phyloP scores from a whole-genome alignment of 257 asterid genomes.

The Petrea volubilis region DNA sequence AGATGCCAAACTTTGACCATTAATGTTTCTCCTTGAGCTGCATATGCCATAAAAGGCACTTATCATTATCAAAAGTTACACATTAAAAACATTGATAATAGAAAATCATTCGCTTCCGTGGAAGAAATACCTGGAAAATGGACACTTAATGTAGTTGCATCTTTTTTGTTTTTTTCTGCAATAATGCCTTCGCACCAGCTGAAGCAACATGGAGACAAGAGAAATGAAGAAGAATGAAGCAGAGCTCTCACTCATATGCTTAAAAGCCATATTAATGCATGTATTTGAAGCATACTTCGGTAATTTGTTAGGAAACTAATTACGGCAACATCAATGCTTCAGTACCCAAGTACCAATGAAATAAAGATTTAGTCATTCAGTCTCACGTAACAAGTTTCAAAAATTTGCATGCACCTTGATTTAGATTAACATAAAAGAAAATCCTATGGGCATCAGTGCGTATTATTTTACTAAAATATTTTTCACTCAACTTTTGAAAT shows the following conservation, averaged over 20 bases:
- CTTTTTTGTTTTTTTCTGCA: slow-evolving; percentile 68
- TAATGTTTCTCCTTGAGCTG: slow-evolving; percentile 65
- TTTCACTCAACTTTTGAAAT: not conserved
- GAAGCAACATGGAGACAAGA: slow-evolving; percentile 31
- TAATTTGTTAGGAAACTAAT: not conserved
- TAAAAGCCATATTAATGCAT: not conserved
- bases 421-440: slow-evolving; percentile 4
- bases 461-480: not conserved
- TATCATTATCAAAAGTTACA: not conserved
- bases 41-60: slow-evolving; percentile 22
- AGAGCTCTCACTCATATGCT: not conserved
- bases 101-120: not conserved
- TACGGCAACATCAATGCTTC: not conserved
- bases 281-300: slow-evolving; percentile 7
- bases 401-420: not conserved
- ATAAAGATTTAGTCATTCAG: slow-evolving; percentile 2
- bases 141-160: slow-evolving; percentile 57
- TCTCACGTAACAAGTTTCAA: not conserved
- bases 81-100: slow-evolving; percentile 17
- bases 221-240: slow-evolving; percentile 20
- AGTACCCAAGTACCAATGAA: not conserved
- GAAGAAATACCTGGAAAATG: slow-evolving; percentile 75
- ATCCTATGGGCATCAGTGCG: not conserved
- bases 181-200: slow-evolving; percentile 97
- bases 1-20: slow-evolving; percentile 75